phyloP scores from a whole-genome alignment of 1,284 basidiomycete species.

The Cystobasidium sp. region DNA sequence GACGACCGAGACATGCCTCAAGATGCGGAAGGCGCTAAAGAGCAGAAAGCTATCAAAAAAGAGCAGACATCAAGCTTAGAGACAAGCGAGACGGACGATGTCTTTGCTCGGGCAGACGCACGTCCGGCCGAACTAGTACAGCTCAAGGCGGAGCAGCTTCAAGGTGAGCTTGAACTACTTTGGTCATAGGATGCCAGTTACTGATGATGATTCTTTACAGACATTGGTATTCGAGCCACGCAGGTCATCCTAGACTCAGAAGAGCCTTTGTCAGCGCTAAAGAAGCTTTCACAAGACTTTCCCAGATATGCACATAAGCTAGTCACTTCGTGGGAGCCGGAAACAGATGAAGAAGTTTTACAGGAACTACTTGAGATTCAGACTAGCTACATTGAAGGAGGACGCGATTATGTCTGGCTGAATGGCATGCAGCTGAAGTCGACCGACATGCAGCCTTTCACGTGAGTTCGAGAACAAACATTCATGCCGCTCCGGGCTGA shows the following conservation, averaged over 20 bases:
- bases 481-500: slow-evolving; percentile 23
- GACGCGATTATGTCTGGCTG: slow-evolving; percentile 65
- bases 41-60: slow-evolving; percentile 10
- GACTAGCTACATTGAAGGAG: slow-evolving; percentile 43
- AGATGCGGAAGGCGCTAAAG: background rate
- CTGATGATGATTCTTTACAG: slow-evolving; percentile 55
- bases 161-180: slow-evolving; percentile 57
- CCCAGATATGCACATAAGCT: slow-evolving; percentile 80
- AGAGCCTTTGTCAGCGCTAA: slow-evolving; percentile 67
- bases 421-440: slow-evolving; percentile 72
- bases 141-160: slow-evolving; percentile 68
- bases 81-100: slow-evolving; percentile 23
- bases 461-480: slow-evolving; percentile 57
- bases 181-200: background rate
- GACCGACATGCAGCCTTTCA: slow-evolving; percentile 72
- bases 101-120: slow-evolving; percentile 32
- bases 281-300: slow-evolving; percentile 80
- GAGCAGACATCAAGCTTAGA: slow-evolving; percentile 44
- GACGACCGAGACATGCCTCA: slow-evolving; percentile 68
- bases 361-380: slow-evolving; percentile 68
- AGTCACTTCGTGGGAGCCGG: slow-evolving; percentile 59
- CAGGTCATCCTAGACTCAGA: slow-evolving; percentile 70
- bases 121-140: slow-evolving; percentile 56
- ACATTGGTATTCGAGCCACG: slow-evolving; percentile 72
- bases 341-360: slow-evolving; percentile 58